Base-by-base conservation (phyloP, 2,329 filamentous ascomycete genomes). In the Fusarium brevicatenulatum region DNA sequence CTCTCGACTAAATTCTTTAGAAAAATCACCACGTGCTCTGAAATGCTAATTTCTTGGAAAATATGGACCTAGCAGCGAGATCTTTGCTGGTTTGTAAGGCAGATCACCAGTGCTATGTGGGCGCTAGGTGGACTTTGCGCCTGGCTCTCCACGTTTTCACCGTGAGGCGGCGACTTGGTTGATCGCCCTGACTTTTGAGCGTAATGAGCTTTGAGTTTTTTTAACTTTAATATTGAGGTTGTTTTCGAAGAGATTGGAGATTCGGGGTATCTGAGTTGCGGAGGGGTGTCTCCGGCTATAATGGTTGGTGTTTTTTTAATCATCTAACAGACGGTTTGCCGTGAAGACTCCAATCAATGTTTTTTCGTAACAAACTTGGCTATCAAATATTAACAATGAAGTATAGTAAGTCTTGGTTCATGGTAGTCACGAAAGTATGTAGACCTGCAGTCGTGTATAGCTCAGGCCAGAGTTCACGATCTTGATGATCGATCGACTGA, bases 111-210 rank as follows among this genome's bases (percentile, higher is more conserved):
- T 58, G 23, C 57, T 65, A n/a, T 49, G n/a, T 36, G 21, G 39
- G 37, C 34, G 44, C 70, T 52, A 62, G 25, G 52, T 54, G 32
- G 30, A 42, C 56, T 59, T 46, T 69, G 36, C 53, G 36, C 28
- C 12, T 62, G 37, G 23, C 34, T 61, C 53, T 72, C 59, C 36
- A 47, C 32, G 65, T 36, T 49, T 63, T 49, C 7, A 34, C 36
- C n/a, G 60, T 36, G 65, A 64, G 43, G 58, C 47, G 37, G 58
- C 47, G 28, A 32, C 39, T 25, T 58, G 28, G 28, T 54, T 25
- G 65, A 72, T 73, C 66, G 57, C 53, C 61, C 66, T 73, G 47
- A 60, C 43, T 52, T 36, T 49, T 64, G 37, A 73, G 66, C 10
- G 44, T 36, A 39, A 53, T 32, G 9, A 32, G 39, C 12, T 18